Evolutionary conservation across 192 early-diverging fungal genomes (phyloP).

Genomic region (Coemansia umbellata): DNA sequence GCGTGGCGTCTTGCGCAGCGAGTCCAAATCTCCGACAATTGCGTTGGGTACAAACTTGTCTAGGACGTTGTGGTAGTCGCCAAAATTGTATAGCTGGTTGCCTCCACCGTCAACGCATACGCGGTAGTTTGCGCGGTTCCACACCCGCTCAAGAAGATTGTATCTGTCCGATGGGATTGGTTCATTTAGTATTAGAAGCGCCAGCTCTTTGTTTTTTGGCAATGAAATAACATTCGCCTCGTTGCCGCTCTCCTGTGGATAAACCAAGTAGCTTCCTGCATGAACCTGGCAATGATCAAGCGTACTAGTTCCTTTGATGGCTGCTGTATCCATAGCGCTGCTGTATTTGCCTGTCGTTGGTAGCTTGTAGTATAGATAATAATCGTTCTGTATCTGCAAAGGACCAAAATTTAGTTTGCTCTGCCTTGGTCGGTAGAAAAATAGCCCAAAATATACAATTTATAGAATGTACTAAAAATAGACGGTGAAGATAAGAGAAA

Average conservation of each 20-base stretch:
- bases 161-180: constrained; percentile 47
- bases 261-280: constrained; percentile 25
- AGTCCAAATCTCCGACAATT: constrained; percentile 87
- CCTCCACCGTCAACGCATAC: constrained; percentile 90
- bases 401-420: too few species aligned
- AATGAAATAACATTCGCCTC: background rate
- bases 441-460: too few species aligned
- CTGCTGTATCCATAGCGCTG: too few species aligned
- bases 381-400: too few species aligned
- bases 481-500: too few species aligned
- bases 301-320: too few species aligned
- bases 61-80: constrained; percentile 33
- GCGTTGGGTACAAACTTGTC: constrained; percentile 55
- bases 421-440: too few species aligned
- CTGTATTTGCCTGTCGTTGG: too few species aligned
- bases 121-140: constrained; percentile 39
- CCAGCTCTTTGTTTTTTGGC: constrained; percentile 32
- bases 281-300: background rate
- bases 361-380: too few species aligned
- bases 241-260: constrained; percentile 6
- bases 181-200: constrained; percentile 74
- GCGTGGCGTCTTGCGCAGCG: constrained; percentile 57
- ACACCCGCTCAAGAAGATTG: constrained; percentile 35
- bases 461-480: too few species aligned
- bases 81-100: constrained; percentile 74